Conservation (phyloP, 148 eudicot genomes). For the Nepenthes mirabilis region DNA sequence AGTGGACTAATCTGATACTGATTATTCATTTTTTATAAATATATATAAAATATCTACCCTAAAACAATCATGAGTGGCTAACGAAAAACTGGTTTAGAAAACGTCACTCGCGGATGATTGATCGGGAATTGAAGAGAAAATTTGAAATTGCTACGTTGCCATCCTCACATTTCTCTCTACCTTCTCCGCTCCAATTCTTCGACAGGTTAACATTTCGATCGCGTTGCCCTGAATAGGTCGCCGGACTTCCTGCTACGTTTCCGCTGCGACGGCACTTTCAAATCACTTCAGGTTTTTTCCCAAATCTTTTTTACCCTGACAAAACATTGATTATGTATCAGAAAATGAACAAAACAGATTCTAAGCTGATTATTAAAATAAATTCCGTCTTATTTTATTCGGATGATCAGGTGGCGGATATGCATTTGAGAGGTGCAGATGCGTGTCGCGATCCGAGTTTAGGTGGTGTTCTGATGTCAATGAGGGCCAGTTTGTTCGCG, state of each 20-base stretch:
- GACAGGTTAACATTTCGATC: slow-evolving; percentile 8
- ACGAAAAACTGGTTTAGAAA: no score
- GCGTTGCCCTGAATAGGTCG: slow-evolving; percentile 32
- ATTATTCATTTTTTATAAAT: no score
- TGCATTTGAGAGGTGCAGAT: slow-evolving; percentile 92
- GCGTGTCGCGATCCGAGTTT: slow-evolving; percentile 42
- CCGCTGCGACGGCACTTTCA: slow-evolving; percentile 69
- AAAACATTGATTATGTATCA: neutral
- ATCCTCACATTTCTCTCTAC: no score
- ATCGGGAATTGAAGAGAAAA: no score
- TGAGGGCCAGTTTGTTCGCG: slow-evolving; percentile 48
- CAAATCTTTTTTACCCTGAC: neutral
- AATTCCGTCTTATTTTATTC: neutral
- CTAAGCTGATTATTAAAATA: neutral
- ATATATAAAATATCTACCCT: no score
- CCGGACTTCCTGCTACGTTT: slow-evolving; percentile 71
- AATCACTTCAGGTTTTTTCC: slow-evolving; percentile 69
- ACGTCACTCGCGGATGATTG: no score
- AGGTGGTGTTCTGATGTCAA: slow-evolving; percentile 68
- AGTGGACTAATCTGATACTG: no score
- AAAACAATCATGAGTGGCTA: no score
- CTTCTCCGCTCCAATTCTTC: neutral
- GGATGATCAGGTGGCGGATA: slow-evolving; percentile 71
- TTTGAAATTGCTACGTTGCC: no score
- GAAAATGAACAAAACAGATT: neutral